Conservation (phyloP, 2,329 filamentous ascomycete species). For the Talaromyces piceae region DNA sequence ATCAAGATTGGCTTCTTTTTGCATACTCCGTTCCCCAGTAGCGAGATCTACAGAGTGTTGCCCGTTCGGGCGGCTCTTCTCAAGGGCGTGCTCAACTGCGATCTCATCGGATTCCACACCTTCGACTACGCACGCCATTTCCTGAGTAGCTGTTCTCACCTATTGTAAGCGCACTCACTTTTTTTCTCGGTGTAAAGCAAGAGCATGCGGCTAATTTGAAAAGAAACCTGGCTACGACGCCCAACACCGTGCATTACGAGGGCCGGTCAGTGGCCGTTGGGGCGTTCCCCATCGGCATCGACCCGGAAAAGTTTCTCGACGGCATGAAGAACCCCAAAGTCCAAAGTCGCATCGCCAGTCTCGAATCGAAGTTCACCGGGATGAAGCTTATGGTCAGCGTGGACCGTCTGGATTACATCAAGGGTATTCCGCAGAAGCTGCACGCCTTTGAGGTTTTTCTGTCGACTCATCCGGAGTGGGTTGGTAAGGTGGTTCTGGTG, state of each 20-base stretch:
- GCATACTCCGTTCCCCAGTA: constrained; percentile 94
- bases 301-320: constrained; percentile 91
- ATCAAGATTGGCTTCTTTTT: constrained; percentile 98
- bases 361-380: constrained; percentile 87
- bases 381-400: constrained; percentile 96
- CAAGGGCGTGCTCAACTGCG: constrained; percentile 81
- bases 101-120: constrained; percentile 95
- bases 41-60: constrained; percentile 92
- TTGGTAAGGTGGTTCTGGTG: constrained; percentile 91
- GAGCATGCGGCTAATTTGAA: constrained; percentile 9
- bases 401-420: constrained; percentile 96
- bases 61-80: constrained; percentile 87
- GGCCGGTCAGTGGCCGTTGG: constrained; percentile 84
- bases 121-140: constrained; percentile 99
- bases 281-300: constrained; percentile 95
- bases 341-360: constrained; percentile 73
- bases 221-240: constrained; percentile 59
- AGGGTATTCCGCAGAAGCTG: constrained; percentile 94
- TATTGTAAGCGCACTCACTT: constrained; percentile 58
- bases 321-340: constrained; percentile 79
- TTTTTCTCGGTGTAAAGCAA: constrained; percentile 1
- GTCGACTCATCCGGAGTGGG: constrained; percentile 95
- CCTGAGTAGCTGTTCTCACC: constrained; percentile 90
- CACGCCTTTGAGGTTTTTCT: constrained; percentile 95
- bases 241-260: constrained; percentile 86